Conservation (phyloP, 257 asterid species). For the Solanum pennellii region DNA sequence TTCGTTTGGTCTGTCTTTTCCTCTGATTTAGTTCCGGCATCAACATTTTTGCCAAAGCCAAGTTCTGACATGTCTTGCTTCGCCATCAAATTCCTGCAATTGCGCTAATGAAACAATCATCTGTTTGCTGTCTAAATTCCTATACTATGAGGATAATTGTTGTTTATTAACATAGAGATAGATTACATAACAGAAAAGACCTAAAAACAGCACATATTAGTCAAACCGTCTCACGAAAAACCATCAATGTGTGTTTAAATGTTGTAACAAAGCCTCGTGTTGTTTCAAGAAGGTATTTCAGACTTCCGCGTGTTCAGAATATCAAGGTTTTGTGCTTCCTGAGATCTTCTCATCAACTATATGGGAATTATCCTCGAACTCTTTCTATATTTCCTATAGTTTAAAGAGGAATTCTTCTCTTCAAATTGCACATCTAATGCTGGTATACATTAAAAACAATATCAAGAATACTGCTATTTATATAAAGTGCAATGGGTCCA, state of each 20-base stretch:
- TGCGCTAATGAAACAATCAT: neutral
- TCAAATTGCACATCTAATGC: neutral
- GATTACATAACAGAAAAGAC: neutral
- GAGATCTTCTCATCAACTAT: neutral
- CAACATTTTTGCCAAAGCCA: constrained; percentile 46
- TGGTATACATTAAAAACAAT: neutral
- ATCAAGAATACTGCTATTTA: neutral
- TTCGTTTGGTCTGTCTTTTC: constrained; percentile 4
- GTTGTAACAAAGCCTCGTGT: neutral
- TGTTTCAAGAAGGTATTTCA: neutral
- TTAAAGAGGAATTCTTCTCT: neutral
- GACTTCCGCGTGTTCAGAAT: neutral
- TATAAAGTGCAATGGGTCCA: neutral
- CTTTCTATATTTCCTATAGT: neutral
- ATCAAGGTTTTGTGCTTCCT: neutral
- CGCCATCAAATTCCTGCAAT: constrained; percentile 95
- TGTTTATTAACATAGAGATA: neutral
- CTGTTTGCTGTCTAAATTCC: neutral
- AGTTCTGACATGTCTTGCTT: constrained; percentile 90
- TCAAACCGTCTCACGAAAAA: neutral
- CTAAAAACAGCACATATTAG: neutral
- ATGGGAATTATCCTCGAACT: neutral
- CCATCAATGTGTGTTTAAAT: neutral
- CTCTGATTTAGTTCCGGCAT: constrained; percentile 18
- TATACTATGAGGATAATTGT: neutral